phyloP scores from a whole-genome alignment of 2,329 filamentous ascomycete species.

The Botryotinia globosa region DNA sequence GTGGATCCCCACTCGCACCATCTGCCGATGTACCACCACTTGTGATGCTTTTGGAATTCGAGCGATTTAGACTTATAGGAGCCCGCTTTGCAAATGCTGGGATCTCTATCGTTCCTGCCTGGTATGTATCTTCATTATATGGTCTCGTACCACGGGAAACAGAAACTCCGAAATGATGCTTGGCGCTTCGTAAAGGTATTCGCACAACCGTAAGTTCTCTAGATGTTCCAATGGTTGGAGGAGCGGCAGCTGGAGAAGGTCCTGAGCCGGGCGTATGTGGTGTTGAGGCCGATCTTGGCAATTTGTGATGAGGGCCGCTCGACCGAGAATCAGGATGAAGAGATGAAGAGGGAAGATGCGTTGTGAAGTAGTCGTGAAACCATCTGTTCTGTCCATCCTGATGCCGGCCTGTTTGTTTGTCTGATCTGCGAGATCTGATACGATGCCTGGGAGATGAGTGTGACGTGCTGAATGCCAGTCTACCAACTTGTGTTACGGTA shows the following conservation, averaged over 20 bases:
- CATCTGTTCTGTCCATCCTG: slow-evolving; percentile 25
- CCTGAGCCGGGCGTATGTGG: slow-evolving; percentile 63
- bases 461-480: slow-evolving; percentile 20
- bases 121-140: slow-evolving; percentile 91
- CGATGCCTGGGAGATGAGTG: slow-evolving; percentile 7
- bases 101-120: slow-evolving; percentile 89
- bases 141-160: slow-evolving; percentile 77
- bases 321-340: slow-evolving; percentile 79
- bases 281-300: slow-evolving; percentile 79
- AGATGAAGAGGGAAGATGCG: slow-evolving; percentile 89
- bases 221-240: slow-evolving; percentile 56
- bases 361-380: slow-evolving; percentile 98
- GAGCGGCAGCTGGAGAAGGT: slow-evolving; percentile 55
- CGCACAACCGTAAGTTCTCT: slow-evolving; percentile 90
- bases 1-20: slow-evolving; percentile 80
- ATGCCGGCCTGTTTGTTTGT: slow-evolving; percentile 13
- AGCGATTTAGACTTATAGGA: slow-evolving; percentile 56
- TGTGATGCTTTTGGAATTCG: slow-evolving; percentile 22
- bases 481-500: slow-evolving; percentile 16
- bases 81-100: slow-evolving; percentile 86
- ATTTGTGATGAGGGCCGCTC: slow-evolving; percentile 72
- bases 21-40: slow-evolving; percentile 64
- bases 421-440: slow-evolving; percentile 13
- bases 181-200: slow-evolving; percentile 88
- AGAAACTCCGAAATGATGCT: slow-evolving; percentile 88